Percentiles rank a stretch among this genome's conserved stretches.
phyloP scores from a whole-genome alignment of 345 rosid genomes.

The Citrus glauca region DNA sequence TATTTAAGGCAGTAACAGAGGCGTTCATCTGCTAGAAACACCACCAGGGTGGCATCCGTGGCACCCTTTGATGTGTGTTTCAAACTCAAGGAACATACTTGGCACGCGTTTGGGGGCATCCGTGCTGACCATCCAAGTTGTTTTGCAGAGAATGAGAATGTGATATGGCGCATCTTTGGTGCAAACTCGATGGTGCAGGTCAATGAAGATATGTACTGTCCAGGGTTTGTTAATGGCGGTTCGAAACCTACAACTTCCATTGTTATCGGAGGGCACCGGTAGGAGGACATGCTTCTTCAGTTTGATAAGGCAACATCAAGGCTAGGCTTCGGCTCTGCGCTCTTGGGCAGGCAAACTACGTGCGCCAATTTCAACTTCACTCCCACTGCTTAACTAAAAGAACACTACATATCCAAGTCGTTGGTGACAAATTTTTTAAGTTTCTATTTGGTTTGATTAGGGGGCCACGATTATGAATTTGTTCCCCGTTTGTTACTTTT shows the following conservation, averaged over 20 bases:
- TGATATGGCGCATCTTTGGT: slow-evolving; percentile 30
- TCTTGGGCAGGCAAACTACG: slow-evolving; percentile 43
- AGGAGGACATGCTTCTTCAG: slow-evolving; percentile 54
- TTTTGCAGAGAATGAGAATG: slow-evolving; percentile 37
- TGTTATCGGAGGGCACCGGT: slow-evolving; percentile 64
- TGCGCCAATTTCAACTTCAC: slow-evolving; percentile 68
- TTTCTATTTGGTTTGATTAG: neutral
- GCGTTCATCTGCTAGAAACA: slow-evolving; percentile 47
- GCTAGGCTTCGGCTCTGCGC: slow-evolving; percentile 60
- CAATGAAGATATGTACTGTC: slow-evolving; percentile 36
- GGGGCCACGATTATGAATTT: neutral
- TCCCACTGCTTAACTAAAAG: too few relatives aligned
- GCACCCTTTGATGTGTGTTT: slow-evolving; percentile 63
- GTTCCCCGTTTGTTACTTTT: neutral
- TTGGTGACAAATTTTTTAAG: too few relatives aligned
- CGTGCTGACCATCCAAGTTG: slow-evolving; percentile 53
- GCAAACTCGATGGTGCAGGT: slow-evolving; percentile 70
- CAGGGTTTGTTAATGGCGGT: slow-evolving; percentile 74
- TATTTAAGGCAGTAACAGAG: slow-evolving; percentile 36
- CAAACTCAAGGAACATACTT: slow-evolving; percentile 26
- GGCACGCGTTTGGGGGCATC: slow-evolving; percentile 50
- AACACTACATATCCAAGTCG: too few relatives aligned
- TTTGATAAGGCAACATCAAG: slow-evolving; percentile 56
- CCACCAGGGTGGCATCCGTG: slow-evolving; percentile 41
- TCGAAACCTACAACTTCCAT: slow-evolving; percentile 50